These are phyloP conservation scores for Mortierella hygrophila DNA, from an alignment of 192 early-diverging fungal species.

Conservation along the genomic window DNA sequence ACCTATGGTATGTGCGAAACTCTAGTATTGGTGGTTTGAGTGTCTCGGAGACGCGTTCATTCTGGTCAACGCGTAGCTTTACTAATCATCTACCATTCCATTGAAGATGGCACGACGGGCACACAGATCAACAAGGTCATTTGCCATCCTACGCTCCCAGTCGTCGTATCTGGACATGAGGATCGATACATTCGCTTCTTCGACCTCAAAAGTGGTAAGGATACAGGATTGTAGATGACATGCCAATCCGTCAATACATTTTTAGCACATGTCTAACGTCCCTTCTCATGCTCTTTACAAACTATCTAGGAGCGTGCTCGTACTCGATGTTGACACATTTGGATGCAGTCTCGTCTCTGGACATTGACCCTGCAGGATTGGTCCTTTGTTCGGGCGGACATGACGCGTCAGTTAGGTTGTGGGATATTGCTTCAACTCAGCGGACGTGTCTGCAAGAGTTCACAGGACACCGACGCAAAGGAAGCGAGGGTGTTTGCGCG, in stretches of 20 bases:
- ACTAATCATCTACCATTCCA: neutral
- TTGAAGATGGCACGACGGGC: slow-evolving; percentile 66
- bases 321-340: slow-evolving; percentile 77
- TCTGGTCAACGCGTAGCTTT: neutral
- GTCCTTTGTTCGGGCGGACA: slow-evolving; percentile 71
- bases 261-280: neutral
- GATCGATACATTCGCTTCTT: slow-evolving; percentile 81
- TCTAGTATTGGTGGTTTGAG: neutral
- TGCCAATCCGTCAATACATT: neutral
- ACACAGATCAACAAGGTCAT: slow-evolving; percentile 87
- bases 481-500: slow-evolving; percentile 80
- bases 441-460: slow-evolving; percentile 80
- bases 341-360: slow-evolving; percentile 75
- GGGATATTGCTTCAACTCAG: slow-evolving; percentile 73
- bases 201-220: slow-evolving; percentile 78
- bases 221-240: neutral
- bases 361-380: slow-evolving; percentile 73
- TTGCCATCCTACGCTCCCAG: slow-evolving; percentile 77
- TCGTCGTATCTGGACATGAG: slow-evolving; percentile 83
- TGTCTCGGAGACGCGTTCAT: neutral
- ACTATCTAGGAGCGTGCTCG: slow-evolving; percentile 63
- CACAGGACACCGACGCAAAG: slow-evolving; percentile 75
- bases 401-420: slow-evolving; percentile 81
- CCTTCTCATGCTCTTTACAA: neutral
- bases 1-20: slow-evolving; percentile 68